These are phyloP conservation scores for Cyberlindnera samutprakarnensis DNA, from an alignment of 805 yeast species.

Conservation along the genomic window DNA sequence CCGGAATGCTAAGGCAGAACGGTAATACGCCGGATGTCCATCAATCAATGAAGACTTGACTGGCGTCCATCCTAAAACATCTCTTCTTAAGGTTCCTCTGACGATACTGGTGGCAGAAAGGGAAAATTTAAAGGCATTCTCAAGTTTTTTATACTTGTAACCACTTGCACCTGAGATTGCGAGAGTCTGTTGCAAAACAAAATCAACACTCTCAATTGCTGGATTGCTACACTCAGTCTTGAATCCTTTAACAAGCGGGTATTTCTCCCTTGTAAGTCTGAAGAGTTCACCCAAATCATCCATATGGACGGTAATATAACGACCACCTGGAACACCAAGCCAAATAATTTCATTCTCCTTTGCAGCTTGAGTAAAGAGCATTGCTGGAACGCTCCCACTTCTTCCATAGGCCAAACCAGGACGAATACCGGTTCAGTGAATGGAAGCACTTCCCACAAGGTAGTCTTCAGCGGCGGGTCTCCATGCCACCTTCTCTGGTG, in stretches of 20 bases:
- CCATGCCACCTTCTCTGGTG: not conserved
- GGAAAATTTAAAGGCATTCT: not conserved
- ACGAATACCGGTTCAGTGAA: not conserved
- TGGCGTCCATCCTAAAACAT: not conserved
- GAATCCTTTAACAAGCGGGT: not conserved
- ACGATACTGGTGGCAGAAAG: not conserved
- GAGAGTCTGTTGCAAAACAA: not conserved
- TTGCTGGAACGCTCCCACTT: not conserved
- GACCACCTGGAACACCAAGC: not conserved
- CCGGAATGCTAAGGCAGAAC: not conserved
- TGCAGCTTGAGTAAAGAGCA: not conserved
- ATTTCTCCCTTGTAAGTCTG: not conserved
- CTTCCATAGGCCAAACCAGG: slow-evolving; percentile 1
- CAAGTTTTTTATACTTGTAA: not conserved
- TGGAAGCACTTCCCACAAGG: not conserved
- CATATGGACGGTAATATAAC: not conserved
- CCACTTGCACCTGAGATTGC: not conserved
- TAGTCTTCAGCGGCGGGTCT: not conserved
- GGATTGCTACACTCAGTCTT: not conserved
- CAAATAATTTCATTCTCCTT: not conserved
- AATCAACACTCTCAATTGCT: not conserved
- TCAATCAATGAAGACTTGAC: not conserved
- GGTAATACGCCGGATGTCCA: not conserved
- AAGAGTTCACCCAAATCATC: not conserved
- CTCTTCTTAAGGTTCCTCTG: not conserved